Conservation (phyloP, 345 rosid genomes). For the Geranium brycei region DNA sequence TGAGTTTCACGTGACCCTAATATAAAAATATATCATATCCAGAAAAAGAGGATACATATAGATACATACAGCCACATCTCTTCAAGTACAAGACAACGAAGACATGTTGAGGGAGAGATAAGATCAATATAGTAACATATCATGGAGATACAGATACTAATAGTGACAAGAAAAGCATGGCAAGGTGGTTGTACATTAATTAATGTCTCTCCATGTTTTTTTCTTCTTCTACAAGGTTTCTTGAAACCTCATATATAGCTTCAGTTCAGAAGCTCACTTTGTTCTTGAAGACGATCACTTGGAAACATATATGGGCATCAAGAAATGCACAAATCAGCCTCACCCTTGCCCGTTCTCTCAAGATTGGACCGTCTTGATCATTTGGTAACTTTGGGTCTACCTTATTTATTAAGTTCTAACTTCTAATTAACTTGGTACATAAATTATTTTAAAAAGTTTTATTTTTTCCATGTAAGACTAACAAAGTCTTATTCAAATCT, state of each 20-base stretch:
- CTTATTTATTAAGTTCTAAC: too few relatives aligned
- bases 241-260: neutral
- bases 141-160: too few relatives aligned
- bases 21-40: too few relatives aligned
- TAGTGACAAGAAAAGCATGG: conserved; percentile 15
- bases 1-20: too few relatives aligned
- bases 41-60: too few relatives aligned
- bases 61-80: too few relatives aligned
- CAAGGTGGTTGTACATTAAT: conserved; percentile 9
- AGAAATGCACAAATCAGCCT: conserved; percentile 1
- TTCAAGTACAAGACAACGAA: too few relatives aligned
- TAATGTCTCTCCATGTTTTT: conserved; percentile 5
- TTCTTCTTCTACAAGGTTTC: neutral
- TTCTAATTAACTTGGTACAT: too few relatives aligned
- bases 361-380: conserved; percentile 28
- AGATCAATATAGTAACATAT: too few relatives aligned
- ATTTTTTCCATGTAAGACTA: too few relatives aligned
- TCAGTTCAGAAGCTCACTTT: neutral
- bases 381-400: conserved; percentile 14
- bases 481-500: neutral
- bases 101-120: too few relatives aligned
- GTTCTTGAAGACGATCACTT: neutral
- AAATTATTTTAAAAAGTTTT: too few relatives aligned
- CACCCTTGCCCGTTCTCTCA: conserved; percentile 21
- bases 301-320: conserved; percentile 8